Conservation (phyloP, 805 yeast genomes). For the Kuraishia floccosa region DNA sequence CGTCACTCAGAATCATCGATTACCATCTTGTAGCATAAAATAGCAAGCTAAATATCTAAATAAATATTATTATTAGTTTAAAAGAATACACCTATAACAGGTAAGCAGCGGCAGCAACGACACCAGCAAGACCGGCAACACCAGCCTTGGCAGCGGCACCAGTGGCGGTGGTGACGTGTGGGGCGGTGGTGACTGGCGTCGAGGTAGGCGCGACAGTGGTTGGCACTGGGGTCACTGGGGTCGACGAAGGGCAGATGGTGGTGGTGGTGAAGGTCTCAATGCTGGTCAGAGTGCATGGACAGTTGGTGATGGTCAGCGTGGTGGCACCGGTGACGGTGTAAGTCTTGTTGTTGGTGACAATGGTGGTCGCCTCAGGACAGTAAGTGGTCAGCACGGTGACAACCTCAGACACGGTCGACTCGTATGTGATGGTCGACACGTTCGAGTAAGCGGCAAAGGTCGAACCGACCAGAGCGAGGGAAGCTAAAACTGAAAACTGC, state of each 20-base stretch:
- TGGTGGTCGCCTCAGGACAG: conserved; percentile 68
- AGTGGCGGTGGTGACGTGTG: conserved; percentile 11
- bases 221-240: conserved; percentile 8
- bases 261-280: conserved; percentile 14
- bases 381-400: conserved; percentile 70
- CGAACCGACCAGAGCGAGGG: conserved; percentile 23
- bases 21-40: no score
- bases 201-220: conserved; percentile 8
- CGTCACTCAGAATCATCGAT: no score
- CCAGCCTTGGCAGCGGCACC: conserved; percentile 24
- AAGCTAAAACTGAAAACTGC: conserved; percentile 22
- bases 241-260: conserved; percentile 7
- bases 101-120: conserved; percentile 27
- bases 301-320: conserved; percentile 77
- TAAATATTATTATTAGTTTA: no score
- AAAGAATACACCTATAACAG: no score
- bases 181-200: conserved; percentile 7
- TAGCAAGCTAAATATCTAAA: no score
- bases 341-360: conserved; percentile 56
- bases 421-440: conserved; percentile 35
- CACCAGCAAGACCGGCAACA: conserved; percentile 25
- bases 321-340: conserved; percentile 70
- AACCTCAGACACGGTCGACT: conserved; percentile 32
- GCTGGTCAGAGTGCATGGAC: conserved; percentile 58
- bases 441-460: conserved; percentile 35